Conservation (phyloP, 164 flowering plant species). For the Buxus sempervirens region DNA sequence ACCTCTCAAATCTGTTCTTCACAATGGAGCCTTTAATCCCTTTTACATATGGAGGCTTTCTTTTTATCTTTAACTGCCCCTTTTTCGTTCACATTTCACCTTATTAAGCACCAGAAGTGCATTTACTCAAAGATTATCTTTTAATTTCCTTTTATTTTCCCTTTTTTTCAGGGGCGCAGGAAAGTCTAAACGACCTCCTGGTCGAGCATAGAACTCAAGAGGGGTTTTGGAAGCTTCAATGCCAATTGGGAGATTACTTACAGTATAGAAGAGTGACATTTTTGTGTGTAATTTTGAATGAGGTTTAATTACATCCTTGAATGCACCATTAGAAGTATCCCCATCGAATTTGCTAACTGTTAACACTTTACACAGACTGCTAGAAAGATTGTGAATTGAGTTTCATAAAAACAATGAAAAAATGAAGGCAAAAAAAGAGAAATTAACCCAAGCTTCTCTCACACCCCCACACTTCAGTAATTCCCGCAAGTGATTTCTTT, state of each 20-base stretch:
- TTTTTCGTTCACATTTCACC: background rate
- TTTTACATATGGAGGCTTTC: conserved; percentile 17
- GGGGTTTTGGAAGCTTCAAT: conserved; percentile 11
- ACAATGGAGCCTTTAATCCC: conserved; percentile 16
- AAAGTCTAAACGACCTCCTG: conserved; percentile 48
- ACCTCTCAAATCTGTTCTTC: conserved; percentile 12
- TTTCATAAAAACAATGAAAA: conserved; percentile 7
- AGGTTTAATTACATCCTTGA: background rate
- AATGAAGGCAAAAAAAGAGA: conserved; percentile 8
- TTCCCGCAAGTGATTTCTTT: background rate
- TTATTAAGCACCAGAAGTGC: background rate
- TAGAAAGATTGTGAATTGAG: no score
- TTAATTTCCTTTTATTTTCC: background rate
- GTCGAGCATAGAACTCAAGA: conserved; percentile 27
- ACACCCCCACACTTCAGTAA: conserved; percentile 16
- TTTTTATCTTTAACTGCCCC: background rate
- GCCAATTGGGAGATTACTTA: no score
- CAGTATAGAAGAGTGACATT: conserved; percentile 9
- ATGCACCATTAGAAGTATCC: conserved; percentile 15
- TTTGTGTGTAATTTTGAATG: conserved; percentile 22
- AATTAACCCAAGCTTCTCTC: conserved; percentile 30
- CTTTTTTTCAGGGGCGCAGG: conserved; percentile 40
- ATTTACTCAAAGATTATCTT: background rate
- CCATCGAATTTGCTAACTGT: conserved; percentile 16
- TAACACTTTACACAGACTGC: no score